Evolutionary conservation across 345 rosid species (phyloP).

Genomic region (Dipteronia dyeriana): DNA sequence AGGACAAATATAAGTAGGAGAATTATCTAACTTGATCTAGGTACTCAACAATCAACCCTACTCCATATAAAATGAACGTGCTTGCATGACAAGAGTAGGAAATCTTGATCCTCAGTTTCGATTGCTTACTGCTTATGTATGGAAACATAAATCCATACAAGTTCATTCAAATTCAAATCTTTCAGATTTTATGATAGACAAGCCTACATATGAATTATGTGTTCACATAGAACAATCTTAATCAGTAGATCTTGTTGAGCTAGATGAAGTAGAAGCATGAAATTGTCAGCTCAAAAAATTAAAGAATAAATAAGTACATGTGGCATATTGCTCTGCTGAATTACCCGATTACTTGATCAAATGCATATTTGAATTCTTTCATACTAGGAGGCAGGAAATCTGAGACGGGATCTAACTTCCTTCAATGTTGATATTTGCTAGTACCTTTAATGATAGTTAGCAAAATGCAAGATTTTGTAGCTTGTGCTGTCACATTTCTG

Average conservation of each 20-base stretch:
- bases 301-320: background rate
- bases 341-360: conserved; percentile 50
- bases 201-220: background rate
- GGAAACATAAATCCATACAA: conserved; percentile 3
- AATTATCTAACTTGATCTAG: background rate
- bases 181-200: background rate
- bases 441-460: conserved; percentile 78
- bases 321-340: conserved; percentile 15
- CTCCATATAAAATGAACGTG: background rate
- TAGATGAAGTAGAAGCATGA: conserved; percentile 8
- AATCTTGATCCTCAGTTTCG: background rate
- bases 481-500: background rate
- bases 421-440: conserved; percentile 57
- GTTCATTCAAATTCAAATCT: background rate
- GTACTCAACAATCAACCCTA: background rate
- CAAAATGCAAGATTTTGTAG: conserved; percentile 32
- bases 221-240: conserved; percentile 4
- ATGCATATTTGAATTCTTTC: conserved; percentile 47
- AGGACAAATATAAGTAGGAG: background rate
- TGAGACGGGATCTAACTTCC: conserved; percentile 49
- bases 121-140: background rate
- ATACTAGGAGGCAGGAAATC: conserved; percentile 80
- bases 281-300: background rate
- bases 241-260: background rate
- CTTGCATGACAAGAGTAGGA: background rate